Evolutionary conservation across 1,284 basidiomycete species (phyloP), one percentile per base, ranked within the genome.

Genomic region (Tylopilus sp.): DNA sequence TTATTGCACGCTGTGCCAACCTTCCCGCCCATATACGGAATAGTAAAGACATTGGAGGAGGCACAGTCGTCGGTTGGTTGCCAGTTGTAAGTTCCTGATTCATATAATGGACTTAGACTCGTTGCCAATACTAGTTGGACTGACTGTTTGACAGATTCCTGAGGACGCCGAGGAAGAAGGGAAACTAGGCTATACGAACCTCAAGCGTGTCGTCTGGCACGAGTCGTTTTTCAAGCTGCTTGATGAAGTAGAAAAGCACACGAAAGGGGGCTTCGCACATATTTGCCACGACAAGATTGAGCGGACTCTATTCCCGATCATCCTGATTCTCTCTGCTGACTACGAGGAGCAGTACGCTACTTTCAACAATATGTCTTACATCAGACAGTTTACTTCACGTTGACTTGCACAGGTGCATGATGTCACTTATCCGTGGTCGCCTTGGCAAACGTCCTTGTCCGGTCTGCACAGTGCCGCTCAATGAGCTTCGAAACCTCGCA

Each of bases 61-160:
- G 79, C 8, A 58, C 65, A 0, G 60, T 86, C 29, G 80, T 86
- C 1, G 81, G 84, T 0, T 86, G 81, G 80, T 62, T 86, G 13
- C 83, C 83, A 53, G 77, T 85, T 55, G 81, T 86, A 69, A 58
- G 75, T 49, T 9, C 41, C 41, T 7, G 18, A 22, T 22, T 22
- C 41, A 44, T 4, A 8, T 13, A 36, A 36, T 29, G 29, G 29
- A 29, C 29, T 29, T 29, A 29, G 29, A 29, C 29, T 29, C 29
- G 6, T 29, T 29, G 29, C 29, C 36, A 36, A 10, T 36, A 36
- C 8, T 8, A 36, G 36, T 13, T 36, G 36, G 36, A 36, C 13
- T 39, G 16, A 39, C 16, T 39, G 8, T 15, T 36, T 38, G 12
- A 54, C 62, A 80, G 77, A 70, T 80, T 15, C 57, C 70, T 26